A percentile compares a stretch with the other conserved stretches of the same genome.
These are phyloP conservation scores for Symbiodinium pilosum DNA, from an alignment of 73 alveolate genomes.

Conservation along the genomic window DNA sequence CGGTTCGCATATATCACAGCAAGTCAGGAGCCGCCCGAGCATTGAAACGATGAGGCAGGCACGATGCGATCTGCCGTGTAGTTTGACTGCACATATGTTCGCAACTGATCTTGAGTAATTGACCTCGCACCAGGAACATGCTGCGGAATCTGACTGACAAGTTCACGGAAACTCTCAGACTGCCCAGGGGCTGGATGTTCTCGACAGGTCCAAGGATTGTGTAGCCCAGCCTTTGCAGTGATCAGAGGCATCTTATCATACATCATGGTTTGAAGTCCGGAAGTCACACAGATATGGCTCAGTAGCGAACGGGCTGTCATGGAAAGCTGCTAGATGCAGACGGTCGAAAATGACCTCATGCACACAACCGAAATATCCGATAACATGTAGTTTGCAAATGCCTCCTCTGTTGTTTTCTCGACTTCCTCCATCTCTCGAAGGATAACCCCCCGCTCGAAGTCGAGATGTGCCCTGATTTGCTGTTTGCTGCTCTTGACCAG, in stretches of 20 bases:
- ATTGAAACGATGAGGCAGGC: not conserved
- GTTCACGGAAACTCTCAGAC: not conserved
- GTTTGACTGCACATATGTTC: slow-evolving; percentile 28
- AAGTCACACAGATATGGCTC: not conserved
- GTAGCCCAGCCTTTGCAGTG: slow-evolving; percentile 66
- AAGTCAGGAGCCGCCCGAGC: too few relatives aligned
- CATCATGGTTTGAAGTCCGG: not conserved
- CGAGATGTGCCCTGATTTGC: slow-evolving; percentile 43
- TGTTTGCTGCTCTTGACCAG: not conserved
- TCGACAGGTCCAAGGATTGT: slow-evolving; percentile 86
- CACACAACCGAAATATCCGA: not conserved
- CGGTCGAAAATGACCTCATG: slow-evolving; percentile 53
- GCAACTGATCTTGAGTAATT: slow-evolving; percentile 19
- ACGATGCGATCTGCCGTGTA: slow-evolving; percentile 73
- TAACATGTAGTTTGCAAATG: not conserved
- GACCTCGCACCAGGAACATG: slow-evolving; percentile 10
- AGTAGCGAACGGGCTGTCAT: slow-evolving; percentile 70
- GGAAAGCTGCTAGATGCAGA: slow-evolving; percentile 76
- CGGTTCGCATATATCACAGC: too few relatives aligned
- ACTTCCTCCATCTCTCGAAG: slow-evolving; percentile 95
- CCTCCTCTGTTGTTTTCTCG: slow-evolving; percentile 85
- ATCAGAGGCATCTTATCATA: not conserved
- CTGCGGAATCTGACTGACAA: not conserved
- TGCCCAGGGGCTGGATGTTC: slow-evolving; percentile 49
- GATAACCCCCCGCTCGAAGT: slow-evolving; percentile 74